These are phyloP conservation scores for Medicago lupulina DNA, from an alignment of 306 rosid species.

Conservation along the genomic window DNA sequence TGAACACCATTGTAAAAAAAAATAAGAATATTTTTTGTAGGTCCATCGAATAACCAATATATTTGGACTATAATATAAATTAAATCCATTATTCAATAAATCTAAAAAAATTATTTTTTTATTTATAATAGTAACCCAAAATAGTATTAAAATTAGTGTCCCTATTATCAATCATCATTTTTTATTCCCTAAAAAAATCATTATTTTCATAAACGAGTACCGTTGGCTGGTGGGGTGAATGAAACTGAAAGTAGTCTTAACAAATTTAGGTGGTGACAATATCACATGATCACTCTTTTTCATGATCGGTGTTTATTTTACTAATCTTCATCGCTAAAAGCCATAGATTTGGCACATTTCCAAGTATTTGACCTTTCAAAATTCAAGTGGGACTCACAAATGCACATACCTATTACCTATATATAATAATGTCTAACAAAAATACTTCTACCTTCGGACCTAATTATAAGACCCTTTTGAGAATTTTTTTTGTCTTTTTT, in stretches of 20 bases:
- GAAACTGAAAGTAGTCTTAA: conserved; percentile 32
- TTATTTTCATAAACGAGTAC: background rate
- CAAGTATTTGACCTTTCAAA: conserved; percentile 39
- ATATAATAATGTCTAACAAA: too few species aligned
- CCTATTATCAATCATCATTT: background rate
- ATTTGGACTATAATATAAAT: too few species aligned
- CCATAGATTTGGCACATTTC: conserved; percentile 49
- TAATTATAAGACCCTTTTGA: too few species aligned
- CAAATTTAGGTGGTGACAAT: conserved; percentile 38
- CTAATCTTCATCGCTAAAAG: conserved; percentile 45
- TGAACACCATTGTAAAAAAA: too few species aligned
- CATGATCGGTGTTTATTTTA: conserved; percentile 36
- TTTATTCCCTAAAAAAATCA: background rate
- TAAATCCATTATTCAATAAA: too few species aligned
- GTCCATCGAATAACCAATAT: too few species aligned
- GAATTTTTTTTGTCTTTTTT: too few species aligned
- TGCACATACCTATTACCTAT: background rate
- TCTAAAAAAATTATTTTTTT: too few species aligned
- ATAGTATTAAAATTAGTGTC: background rate
- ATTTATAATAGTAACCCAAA: too few species aligned
- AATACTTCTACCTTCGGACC: too few species aligned
- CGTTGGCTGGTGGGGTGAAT: conserved; percentile 28
- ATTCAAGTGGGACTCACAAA: conserved; percentile 51
- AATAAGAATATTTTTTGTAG: too few species aligned
- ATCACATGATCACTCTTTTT: conserved; percentile 45